A percentile compares a stretch with the other conserved stretches of the same genome.
These are phyloP conservation scores for Mortierella hygrophila DNA, from an alignment of 192 early-diverging fungal species.

Conservation along the genomic window DNA sequence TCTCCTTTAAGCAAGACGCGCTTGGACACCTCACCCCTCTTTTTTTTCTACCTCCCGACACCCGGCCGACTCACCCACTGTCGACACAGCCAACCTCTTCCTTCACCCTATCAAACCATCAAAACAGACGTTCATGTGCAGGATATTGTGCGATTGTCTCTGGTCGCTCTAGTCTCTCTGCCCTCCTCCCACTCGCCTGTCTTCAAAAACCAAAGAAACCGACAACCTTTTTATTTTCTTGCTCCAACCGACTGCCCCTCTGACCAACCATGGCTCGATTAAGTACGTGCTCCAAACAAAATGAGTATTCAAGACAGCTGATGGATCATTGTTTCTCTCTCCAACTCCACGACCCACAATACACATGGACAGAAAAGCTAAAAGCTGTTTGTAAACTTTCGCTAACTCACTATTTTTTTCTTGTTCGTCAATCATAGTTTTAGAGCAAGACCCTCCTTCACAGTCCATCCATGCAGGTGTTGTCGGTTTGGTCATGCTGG, in stretches of 20 bases:
- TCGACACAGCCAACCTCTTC: background rate
- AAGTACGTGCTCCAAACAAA: background rate
- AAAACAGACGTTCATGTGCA: background rate
- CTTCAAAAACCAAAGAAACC: background rate
- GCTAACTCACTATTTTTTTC: background rate
- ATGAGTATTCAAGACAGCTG: background rate
- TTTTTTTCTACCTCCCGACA: background rate
- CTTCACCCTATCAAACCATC: background rate
- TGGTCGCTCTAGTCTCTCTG: constrained; percentile 1
- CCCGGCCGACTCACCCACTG: background rate
- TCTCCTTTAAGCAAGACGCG: background rate
- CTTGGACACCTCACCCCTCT: background rate
- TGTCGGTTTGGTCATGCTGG: constrained; percentile 45
- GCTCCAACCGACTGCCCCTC: too few relatives aligned
- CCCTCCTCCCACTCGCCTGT: background rate
- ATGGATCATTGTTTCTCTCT: background rate
- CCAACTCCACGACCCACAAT: background rate
- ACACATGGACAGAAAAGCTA: background rate
- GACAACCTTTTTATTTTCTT: background rate
- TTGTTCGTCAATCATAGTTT: constrained; percentile 9
- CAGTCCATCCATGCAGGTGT: constrained; percentile 35
- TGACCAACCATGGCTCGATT: background rate
- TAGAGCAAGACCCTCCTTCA: constrained; percentile 42
- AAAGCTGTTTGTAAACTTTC: background rate
- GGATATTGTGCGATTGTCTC: background rate